Base-by-base conservation (phyloP, 1,139 yeast species). In the Sporopachydermia cereana region DNA sequence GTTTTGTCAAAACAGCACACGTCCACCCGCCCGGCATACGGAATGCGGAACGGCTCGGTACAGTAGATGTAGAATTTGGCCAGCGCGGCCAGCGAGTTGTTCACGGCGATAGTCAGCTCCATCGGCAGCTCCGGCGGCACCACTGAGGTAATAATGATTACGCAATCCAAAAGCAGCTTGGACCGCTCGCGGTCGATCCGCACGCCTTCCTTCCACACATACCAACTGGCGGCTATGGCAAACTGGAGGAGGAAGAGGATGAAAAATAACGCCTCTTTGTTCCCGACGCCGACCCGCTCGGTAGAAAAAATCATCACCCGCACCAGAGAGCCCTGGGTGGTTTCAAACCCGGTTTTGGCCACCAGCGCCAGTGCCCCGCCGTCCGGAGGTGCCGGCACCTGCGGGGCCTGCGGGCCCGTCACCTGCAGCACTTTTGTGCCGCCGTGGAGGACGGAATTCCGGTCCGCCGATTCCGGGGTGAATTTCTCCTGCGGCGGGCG, bases 121-220 rank as follows among this genome's bases (percentile, higher is more conserved):
- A 91, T 93, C 45, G 99, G 99, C 54, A 91, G 74, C 67, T 91
- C 99, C 45, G 99, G 98, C 41, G 99, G 99, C 41, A 91, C 99
- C 54, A 91, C 99, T 43, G 97, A 89, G 20, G 99, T 91, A 55
- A 91, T 76, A 56, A 91, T 93, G 60, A 91, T 77, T 53, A 91
- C 84, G 79, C 98, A 93, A 66, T 91, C 97, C 60, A 91, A 74
- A 54, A 91, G 81, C 60, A 91, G 76, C 67, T 91, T 91, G 47
- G 95, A 84, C 64, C 91, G 95, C 56, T 85, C 77, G 68, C 98
- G 83, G 56, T 96, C 97, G 85, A 85, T 82, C 63, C 74, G 80
- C 36, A 95, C 83, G 65, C 99, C 98, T 67, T 91, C 96, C 49
- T 83, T 83, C 99, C 99, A 91, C 46, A 91, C 98, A 60, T 91